Conservation (phyloP, 1,284 basidiomycete species). For the Ganoderma sinense region DNA sequence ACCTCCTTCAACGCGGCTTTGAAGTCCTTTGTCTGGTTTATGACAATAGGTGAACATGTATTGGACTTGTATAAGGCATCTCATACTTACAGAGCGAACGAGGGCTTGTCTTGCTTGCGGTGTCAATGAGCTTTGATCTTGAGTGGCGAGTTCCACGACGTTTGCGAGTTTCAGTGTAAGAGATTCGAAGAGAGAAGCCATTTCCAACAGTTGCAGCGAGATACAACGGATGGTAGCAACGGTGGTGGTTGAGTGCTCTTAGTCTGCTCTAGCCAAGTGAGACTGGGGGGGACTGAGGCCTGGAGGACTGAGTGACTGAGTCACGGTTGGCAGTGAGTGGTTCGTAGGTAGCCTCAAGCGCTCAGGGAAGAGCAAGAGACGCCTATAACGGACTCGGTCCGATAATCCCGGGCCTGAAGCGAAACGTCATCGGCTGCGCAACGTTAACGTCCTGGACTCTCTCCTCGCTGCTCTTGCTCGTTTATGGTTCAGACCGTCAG, state of each 20-base stretch:
- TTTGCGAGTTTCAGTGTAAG: constrained; percentile 60
- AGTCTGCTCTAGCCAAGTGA: too few species aligned
- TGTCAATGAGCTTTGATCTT: constrained; percentile 56
- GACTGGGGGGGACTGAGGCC: too few species aligned
- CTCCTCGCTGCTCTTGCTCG: not conserved
- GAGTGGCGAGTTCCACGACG: constrained; percentile 63
- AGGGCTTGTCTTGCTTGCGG: constrained; percentile 68
- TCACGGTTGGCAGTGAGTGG: too few species aligned
- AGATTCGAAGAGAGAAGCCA: constrained; percentile 43
- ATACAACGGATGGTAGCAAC: too few species aligned
- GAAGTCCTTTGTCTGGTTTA: constrained; percentile 67
- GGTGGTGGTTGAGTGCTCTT: too few species aligned
- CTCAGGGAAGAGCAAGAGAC: not conserved
- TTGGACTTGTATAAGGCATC: too few species aligned
- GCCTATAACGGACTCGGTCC: not conserved
- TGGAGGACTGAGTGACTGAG: too few species aligned
- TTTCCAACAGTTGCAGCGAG: not conserved
- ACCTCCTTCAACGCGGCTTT: constrained; percentile 62
- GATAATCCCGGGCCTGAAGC: not conserved
- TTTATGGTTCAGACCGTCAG: not conserved
- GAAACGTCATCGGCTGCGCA: too few species aligned
- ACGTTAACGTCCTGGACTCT: not conserved
- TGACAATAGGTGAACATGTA: not conserved
- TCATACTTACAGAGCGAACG: constrained; percentile 60
- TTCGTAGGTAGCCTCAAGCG: too few species aligned